These are phyloP conservation scores for Triticum dicoccoides DNA, from an alignment of 176 grass and related monocot species.

Conservation along the genomic window DNA sequence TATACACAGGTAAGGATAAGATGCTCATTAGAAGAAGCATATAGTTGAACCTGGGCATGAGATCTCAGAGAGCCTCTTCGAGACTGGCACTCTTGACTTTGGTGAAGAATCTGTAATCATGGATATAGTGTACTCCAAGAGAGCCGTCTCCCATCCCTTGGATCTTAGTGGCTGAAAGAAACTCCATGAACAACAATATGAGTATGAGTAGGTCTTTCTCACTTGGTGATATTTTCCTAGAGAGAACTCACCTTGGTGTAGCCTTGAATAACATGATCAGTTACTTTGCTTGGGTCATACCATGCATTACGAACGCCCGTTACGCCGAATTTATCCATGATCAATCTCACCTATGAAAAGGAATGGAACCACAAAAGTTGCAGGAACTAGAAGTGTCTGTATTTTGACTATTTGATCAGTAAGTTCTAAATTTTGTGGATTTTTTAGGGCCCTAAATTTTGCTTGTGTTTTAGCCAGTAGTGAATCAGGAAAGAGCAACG, in stretches of 20 bases:
- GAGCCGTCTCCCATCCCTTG: conserved; percentile 86
- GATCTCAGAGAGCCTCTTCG: conserved; percentile 76
- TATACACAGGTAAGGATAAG: neutral
- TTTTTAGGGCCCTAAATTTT: too few species aligned
- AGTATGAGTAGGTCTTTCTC: neutral
- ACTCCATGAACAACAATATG: neutral
- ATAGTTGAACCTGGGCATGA: conserved; percentile 68
- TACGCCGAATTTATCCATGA: conserved; percentile 92
- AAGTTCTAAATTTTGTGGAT: too few species aligned
- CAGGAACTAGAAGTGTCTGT: neutral
- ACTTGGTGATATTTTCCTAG: neutral
- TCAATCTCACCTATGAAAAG: conserved; percentile 52
- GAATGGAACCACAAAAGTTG: conserved; percentile 3
- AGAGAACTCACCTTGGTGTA: conserved; percentile 76
- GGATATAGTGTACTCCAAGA: conserved; percentile 78
- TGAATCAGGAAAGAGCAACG: neutral
- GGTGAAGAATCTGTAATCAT: conserved; percentile 64
- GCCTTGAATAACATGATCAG: conserved; percentile 78
- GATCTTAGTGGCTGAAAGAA: conserved; percentile 65
- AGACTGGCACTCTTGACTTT: conserved; percentile 49
- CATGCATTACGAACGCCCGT: conserved; percentile 66
- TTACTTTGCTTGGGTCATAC: conserved; percentile 81
- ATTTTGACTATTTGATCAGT: neutral
- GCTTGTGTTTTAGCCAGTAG: neutral
- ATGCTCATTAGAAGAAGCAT: neutral